phyloP scores from a whole-genome alignment of 148 eudicot genomes.

The Rhododendron molle region DNA sequence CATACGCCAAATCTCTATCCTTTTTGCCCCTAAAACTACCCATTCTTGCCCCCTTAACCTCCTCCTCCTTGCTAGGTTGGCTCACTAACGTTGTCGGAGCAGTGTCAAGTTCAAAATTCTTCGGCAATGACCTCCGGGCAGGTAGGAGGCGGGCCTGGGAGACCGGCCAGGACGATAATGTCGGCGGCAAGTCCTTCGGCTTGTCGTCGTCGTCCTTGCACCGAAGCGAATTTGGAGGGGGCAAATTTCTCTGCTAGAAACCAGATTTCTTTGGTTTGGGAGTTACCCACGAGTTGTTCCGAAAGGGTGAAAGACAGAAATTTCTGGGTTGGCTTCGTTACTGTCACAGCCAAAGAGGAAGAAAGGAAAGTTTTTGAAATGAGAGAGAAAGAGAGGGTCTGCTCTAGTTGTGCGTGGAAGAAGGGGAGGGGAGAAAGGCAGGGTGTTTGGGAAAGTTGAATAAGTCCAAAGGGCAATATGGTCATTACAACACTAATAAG shows the following conservation, averaged over 20 bases:
- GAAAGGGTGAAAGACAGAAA: background rate
- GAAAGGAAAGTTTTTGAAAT: background rate
- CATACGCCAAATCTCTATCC: too few relatives aligned
- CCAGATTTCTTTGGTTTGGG: background rate
- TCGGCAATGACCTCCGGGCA: constrained; percentile 44
- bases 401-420: too few relatives aligned
- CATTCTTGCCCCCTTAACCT: constrained; percentile 13
- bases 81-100: background rate
- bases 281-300: background rate
- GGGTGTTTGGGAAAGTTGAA: too few relatives aligned
- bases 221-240: constrained; percentile 22
- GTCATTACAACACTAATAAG: too few relatives aligned
- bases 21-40: constrained; percentile 59
- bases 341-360: background rate
- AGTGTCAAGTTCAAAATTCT: constrained; percentile 28
- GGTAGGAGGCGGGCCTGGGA: constrained; percentile 63
- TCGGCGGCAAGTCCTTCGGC: constrained; percentile 73
- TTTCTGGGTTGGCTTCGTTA: background rate
- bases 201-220: constrained; percentile 40
- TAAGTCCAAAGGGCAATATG: too few relatives aligned
- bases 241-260: background rate
- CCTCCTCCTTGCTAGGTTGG: background rate
- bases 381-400: background rate
- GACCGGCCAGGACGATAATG: constrained; percentile 62
- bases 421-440: too few relatives aligned